Evolutionary conservation across 2,329 filamentous ascomycete species (phyloP).

Genomic region (Phaeophleospora eucalypticola): DNA sequence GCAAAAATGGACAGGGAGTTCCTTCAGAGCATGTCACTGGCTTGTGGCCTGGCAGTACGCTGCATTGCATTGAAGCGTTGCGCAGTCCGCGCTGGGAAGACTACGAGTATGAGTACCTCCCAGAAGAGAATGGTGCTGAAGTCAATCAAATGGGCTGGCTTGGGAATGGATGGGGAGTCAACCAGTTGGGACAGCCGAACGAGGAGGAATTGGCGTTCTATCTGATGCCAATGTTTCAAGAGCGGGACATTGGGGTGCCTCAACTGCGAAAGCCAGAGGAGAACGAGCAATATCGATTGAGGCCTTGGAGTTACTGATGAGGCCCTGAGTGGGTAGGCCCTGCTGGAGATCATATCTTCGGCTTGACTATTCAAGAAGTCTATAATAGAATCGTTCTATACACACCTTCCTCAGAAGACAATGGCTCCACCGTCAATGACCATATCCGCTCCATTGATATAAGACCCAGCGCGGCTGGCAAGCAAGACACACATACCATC

Average conservation of each 20-base stretch:
- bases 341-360: too few relatives aligned
- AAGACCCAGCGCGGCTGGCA: slow-evolving; percentile 33
- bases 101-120: slow-evolving; percentile 50
- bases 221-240: slow-evolving; percentile 39
- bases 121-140: slow-evolving; percentile 29
- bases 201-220: slow-evolving; percentile 40
- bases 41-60: slow-evolving; percentile 22
- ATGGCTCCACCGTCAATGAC: slow-evolving; percentile 35
- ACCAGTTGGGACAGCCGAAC: slow-evolving; percentile 47
- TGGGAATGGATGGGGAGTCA: slow-evolving; percentile 62
- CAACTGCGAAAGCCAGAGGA: slow-evolving; percentile 36
- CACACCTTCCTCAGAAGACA: slow-evolving; percentile 21
- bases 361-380: too few relatives aligned
- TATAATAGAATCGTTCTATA: background rate
- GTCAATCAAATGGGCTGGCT: slow-evolving; percentile 59
- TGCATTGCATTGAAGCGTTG: slow-evolving; percentile 57
- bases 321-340: background rate
- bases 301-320: slow-evolving; percentile 37
- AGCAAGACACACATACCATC: slow-evolving; percentile 37
- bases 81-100: slow-evolving; percentile 58
- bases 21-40: slow-evolving; percentile 36
- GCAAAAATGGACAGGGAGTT: slow-evolving; percentile 9
- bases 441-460: slow-evolving; percentile 37
- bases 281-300: slow-evolving; percentile 32
- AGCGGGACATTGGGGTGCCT: slow-evolving; percentile 30